A percentile compares a stretch with the other conserved stretches of the same genome.
Conservation (phyloP, 495 filamentous ascomycete genomes). For the Daldinia childiae region DNA sequence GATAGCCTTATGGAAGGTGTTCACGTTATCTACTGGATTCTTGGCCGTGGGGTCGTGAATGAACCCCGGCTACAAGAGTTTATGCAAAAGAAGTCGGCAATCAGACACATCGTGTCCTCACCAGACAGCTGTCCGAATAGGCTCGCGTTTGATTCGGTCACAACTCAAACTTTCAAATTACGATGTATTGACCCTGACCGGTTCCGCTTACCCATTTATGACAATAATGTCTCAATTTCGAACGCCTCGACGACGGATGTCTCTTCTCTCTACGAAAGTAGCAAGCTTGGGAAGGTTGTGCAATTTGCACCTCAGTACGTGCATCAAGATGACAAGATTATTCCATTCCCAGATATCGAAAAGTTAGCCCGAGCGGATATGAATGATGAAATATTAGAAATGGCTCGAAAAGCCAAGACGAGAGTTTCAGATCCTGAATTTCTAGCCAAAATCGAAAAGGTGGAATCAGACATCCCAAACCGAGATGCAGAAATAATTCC, state of each 20-base stretch:
- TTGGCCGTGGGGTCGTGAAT: conserved; percentile 71
- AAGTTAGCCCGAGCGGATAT: conserved; percentile 44
- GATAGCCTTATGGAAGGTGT: conserved; percentile 71
- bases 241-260: conserved; percentile 15
- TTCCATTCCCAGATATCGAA: conserved; percentile 63
- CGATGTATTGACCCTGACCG: conserved; percentile 72
- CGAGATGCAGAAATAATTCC: conserved; percentile 82
- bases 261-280: conserved; percentile 35
- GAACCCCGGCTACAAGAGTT: conserved; percentile 72
- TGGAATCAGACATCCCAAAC: conserved; percentile 67
- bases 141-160: conserved; percentile 70
- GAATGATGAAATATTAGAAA: conserved; percentile 55
- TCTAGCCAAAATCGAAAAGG: conserved; percentile 49
- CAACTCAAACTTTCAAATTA: conserved; percentile 69
- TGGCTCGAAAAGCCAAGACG: conserved; percentile 60
- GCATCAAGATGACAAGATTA: conserved; percentile 59
- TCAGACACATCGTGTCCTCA: conserved; percentile 81
- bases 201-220: conserved; percentile 72
- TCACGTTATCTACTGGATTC: conserved; percentile 79
- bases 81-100: conserved; percentile 65
- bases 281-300: conserved; percentile 56
- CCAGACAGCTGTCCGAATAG: conserved; percentile 75
- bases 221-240: conserved; percentile 50
- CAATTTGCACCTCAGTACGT: conserved; percentile 72
- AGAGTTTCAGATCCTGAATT: conserved; percentile 54